Conservation (phyloP, 371 early-diverging fungal genomes). For the Mucor mucedo region DNA sequence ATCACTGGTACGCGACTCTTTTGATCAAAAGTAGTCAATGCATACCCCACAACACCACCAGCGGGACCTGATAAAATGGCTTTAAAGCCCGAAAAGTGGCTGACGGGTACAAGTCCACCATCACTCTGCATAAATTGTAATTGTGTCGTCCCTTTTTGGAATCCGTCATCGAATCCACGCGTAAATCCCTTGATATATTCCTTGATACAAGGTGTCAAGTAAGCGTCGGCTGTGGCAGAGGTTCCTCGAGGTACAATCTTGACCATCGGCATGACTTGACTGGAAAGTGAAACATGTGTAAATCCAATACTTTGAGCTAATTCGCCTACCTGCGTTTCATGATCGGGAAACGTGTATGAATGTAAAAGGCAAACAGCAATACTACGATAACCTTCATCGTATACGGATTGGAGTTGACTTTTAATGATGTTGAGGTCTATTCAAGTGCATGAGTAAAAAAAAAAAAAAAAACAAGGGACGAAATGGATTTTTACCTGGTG, state of each 20-base stretch:
- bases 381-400: conserved; percentile 78
- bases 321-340: conserved; percentile 76
- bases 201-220: conserved; percentile 90
- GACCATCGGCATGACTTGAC: conserved; percentile 90
- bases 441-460: conserved; percentile 12
- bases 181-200: conserved; percentile 85
- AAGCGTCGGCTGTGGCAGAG: conserved; percentile 91
- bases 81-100: conserved; percentile 82
- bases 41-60: conserved; percentile 94
- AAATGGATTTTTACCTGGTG: conserved; percentile 59
- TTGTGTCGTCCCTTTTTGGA: conserved; percentile 59
- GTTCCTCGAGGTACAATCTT: conserved; percentile 94
- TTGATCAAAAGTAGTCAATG: conserved; percentile 75
- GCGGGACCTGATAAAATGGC: conserved; percentile 97
- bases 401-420: conserved; percentile 62
- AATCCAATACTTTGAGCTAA: conserved; percentile 83
- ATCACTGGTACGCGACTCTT: conserved; percentile 73
- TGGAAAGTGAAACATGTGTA: conserved; percentile 81
- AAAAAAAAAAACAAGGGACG: not conserved
- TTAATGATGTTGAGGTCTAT: conserved; percentile 45
- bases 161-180: conserved; percentile 83
- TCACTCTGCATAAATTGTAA: conserved; percentile 97
- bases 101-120: conserved; percentile 90
- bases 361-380: conserved; percentile 93
- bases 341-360: conserved; percentile 87